phyloP scores from a whole-genome alignment of 805 yeast genomes.

The Saccharomycopsis fermentans region DNA sequence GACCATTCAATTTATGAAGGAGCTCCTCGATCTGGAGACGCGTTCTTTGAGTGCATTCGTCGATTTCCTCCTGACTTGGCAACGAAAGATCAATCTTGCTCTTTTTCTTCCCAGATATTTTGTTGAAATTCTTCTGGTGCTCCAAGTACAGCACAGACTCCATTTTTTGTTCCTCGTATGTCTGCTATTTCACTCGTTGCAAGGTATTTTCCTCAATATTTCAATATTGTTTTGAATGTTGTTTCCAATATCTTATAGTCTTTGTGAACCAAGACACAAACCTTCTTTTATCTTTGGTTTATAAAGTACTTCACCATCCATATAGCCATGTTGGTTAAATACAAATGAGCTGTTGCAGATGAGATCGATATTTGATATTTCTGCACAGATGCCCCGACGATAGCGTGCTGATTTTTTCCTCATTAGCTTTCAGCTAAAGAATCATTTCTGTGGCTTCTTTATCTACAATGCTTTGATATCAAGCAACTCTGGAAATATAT shows the following conservation, averaged over 20 bases:
- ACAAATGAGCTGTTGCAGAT: too few species aligned
- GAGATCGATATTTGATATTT: background rate
- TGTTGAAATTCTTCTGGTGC: slow-evolving; percentile 7
- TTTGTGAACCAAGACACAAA: too few species aligned
- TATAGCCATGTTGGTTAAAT: too few species aligned
- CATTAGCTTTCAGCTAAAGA: background rate
- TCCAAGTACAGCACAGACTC: background rate
- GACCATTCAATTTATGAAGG: background rate
- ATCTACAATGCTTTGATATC: background rate
- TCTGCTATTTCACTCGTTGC: background rate
- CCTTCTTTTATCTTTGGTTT: too few species aligned
- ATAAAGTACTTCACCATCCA: too few species aligned
- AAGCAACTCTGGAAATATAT: background rate
- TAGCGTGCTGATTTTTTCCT: background rate
- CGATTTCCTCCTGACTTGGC: slow-evolving; percentile 11
- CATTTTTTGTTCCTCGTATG: background rate
- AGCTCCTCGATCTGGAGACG: slow-evolving; percentile 8
- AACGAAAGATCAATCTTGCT: slow-evolving; percentile 6
- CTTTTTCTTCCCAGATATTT: slow-evolving; percentile 3
- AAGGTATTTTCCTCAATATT: too few species aligned
- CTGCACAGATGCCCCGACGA: background rate
- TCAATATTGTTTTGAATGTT: too few species aligned
- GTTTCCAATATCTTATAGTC: too few species aligned
- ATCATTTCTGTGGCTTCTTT: background rate
- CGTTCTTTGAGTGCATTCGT: slow-evolving; percentile 5